phyloP scores from a whole-genome alignment of 805 yeast species.

The Scheffersomyces stipitis region DNA sequence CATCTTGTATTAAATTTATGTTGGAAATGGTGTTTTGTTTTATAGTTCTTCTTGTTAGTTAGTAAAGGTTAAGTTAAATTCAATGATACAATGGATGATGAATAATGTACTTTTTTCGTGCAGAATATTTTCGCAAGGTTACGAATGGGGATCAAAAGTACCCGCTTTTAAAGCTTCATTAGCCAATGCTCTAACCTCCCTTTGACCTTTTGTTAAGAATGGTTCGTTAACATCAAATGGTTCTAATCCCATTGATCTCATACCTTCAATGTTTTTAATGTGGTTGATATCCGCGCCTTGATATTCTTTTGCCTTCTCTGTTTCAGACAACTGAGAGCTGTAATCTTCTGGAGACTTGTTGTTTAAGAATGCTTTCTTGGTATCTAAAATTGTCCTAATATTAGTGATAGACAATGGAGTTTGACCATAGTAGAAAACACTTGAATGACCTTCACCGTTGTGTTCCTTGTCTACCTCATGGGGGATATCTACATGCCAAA shows the following conservation, averaged over 20 bases:
- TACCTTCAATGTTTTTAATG: slow-evolving; percentile 18
- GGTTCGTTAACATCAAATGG: slow-evolving; percentile 19
- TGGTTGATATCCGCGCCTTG: slow-evolving; percentile 19
- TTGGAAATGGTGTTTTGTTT: neutral
- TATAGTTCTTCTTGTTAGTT: neutral
- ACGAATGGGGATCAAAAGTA: neutral
- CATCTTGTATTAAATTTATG: no score
- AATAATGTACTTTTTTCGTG: no score
- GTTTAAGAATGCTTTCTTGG: slow-evolving; percentile 10
- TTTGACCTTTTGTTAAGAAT: slow-evolving; percentile 25
- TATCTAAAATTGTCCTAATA: slow-evolving; percentile 14
- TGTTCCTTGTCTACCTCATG: slow-evolving; percentile 43
- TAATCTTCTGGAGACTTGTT: slow-evolving; percentile 14
- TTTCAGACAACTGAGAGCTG: slow-evolving; percentile 14
- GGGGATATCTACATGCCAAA: slow-evolving; percentile 44
- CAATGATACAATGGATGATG: neutral
- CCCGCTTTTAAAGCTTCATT: slow-evolving; percentile 14
- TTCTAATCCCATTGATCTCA: slow-evolving; percentile 23
- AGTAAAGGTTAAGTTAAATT: neutral
- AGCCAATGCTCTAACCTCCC: slow-evolving; percentile 20
- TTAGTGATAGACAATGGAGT: slow-evolving; percentile 29
- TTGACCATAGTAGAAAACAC: slow-evolving; percentile 39
- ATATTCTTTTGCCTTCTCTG: slow-evolving; percentile 14
- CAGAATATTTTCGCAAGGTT: neutral
- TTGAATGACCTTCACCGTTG: slow-evolving; percentile 31